phyloP scores from a whole-genome alignment of 495 filamentous ascomycete genomes.

The Bombardia bombarda region DNA sequence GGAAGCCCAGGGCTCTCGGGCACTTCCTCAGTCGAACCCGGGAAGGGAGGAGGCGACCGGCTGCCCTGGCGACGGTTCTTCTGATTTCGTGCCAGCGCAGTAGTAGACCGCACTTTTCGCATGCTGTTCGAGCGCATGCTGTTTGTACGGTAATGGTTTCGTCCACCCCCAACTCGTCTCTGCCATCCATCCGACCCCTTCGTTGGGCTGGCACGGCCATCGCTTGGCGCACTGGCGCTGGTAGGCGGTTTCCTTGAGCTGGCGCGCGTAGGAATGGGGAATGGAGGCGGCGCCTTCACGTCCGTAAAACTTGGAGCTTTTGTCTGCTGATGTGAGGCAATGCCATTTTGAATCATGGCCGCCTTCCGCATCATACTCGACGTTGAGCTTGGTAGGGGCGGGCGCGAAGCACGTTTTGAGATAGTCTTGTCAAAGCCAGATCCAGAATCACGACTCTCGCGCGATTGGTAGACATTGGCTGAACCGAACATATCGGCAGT shows the following conservation, averaged over 20 bases:
- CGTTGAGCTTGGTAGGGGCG: conserved; percentile 23
- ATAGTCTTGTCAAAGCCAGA: conserved; percentile 19
- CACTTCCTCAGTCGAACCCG: conserved; percentile 54
- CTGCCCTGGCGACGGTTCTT: conserved; percentile 43
- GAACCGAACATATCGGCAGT: conserved; percentile 20
- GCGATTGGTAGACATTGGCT: conserved; percentile 11
- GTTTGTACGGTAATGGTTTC: conserved; percentile 37
- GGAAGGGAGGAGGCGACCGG: conserved; percentile 58
- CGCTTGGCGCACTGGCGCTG: conserved; percentile 57
- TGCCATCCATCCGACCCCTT: conserved; percentile 29
- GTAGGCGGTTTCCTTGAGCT: conserved; percentile 74
- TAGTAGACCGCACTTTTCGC: conserved; percentile 77
- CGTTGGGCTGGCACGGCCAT: conserved; percentile 76
- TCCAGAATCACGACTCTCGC: conserved; percentile 25
- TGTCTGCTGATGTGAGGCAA: conserved; percentile 61
- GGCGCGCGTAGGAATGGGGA: conserved; percentile 82
- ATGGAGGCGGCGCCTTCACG: conserved; percentile 60
- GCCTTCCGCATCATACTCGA: conserved; percentile 45
- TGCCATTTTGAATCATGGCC: conserved; percentile 71
- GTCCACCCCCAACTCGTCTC: conserved; percentile 28
- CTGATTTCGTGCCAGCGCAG: conserved; percentile 51
- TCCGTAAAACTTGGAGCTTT: conserved; percentile 70
- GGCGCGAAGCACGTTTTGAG: conserved; percentile 24
- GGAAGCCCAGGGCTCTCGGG: conserved; percentile 66
- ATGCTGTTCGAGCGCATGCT: conserved; percentile 68